Evolutionary conservation across 2,329 filamentous ascomycete genomes (phyloP), one percentile per base, ranked within the genome.

Genomic region (Sclerotinia subarctica): DNA sequence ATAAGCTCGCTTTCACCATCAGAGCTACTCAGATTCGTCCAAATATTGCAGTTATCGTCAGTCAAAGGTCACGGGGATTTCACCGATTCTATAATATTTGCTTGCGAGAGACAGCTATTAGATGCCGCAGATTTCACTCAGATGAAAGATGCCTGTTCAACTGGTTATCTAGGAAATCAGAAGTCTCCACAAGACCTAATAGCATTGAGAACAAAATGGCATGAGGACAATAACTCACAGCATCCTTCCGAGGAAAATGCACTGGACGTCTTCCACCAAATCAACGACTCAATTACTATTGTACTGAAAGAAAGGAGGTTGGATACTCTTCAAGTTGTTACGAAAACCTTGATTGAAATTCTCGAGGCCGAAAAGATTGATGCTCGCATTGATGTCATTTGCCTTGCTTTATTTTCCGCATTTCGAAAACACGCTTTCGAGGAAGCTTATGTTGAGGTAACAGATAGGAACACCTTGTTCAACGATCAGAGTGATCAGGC

Each of bases 361-460:
- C 24, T 49, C 13, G 35, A 52, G 7, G 53, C 66, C 26, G 53
- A 68, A 17, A 51, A 24, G 38, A 76, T 84, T 29, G 81, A 85
- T 72, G 73, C 82, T 17, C 80, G 81, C 65, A 78, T 81, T 0
- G 86, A 89, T 70, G 80, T 88, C 8, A 79, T 88, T 66, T 82
- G 83, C 0, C 80, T 89, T 60, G 81, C 84, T 2, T 79, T 87
- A 66, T 87, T 89, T 74, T 86, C 83, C 68, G 82, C 84, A 1
- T 80, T 86, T 24, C 80, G 86, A 32, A 85, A 83, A 72, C 80
- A 81, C 8, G 86, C 83, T 0, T 82, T 88, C 57, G 85, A 88
- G 67, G 86, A 89, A 69, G 84, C 88, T 0, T 88, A 88, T 73
- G 78, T 86, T n/a, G 86, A 89, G 74, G 84, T 87, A 0, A 86